Base-by-base conservation (phyloP, 1,139 yeast genomes). In the Yamadazyma epiphylla region DNA sequence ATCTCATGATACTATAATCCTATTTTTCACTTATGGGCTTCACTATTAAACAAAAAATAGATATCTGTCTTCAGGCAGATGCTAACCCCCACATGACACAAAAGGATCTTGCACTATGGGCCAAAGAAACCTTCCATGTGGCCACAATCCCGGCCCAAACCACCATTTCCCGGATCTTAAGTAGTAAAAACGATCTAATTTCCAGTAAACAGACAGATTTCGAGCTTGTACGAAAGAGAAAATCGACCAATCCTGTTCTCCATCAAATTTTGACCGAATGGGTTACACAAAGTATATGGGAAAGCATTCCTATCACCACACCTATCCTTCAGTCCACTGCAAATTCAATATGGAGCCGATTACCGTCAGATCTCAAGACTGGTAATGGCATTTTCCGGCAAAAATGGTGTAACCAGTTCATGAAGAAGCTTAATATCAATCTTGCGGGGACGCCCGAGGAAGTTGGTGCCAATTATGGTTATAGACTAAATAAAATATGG, bases 211-310 rank as follows among this genome's bases (percentile, higher is more conserved):
- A 75, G 32, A 67, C 77, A 20, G 84, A 78, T 37, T 69, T 70
- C 51, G 69, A 55, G 54, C 57, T 70, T 37, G 73, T 72, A 19
- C 54, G 83, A 39, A 57, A 82, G 33, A 52, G 85, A 37, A 74
- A 75, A 35, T 71, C 74, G 24, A 56, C 75, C 20, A 78, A 79
- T 43, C 76, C 80, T 4, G 49, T 78, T 11, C 58, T 79, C 12
- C 57, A 85, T 28, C 65, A 70, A 28, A 77, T 78, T 5, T 51
- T 79, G 27, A 70, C 79, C 7, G 85, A 79, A 50, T 79, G 85
- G 85, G 74, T 78, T 29, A 71, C 81, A 1, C 85, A 78, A 48
- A 75, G 80, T 15, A 68, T 72, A 2, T 78, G 86, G 85, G 81
- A 77, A 48, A 70, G 69, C 28, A 74, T 77, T 17, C 85, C 85